Evolutionary conservation across 345 rosid genomes (phyloP), one percentile per base, ranked within the genome.

Genomic region (Eucalyptus cloeziana): DNA sequence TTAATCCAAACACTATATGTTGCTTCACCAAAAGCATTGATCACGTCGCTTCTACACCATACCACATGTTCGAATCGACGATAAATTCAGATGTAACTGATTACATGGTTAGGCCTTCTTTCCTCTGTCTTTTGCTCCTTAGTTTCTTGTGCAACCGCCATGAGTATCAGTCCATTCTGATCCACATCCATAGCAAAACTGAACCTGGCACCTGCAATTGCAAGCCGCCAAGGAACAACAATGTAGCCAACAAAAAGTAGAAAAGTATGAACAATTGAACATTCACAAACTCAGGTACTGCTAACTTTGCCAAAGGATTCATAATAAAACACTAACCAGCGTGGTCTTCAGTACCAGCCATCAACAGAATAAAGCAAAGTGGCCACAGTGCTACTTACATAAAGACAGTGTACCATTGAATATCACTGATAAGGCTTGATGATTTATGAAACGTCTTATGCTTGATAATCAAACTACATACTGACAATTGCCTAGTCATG

Each of bases 161-260:
- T 94, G 95, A 15, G 3, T 30, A n/a, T 2, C 3, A 81, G n/a
- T 56, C 95, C 94, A 93, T 47, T 79, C 47, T 60, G 37, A 56
- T 85, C 85, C 95, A 81, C 95, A 92, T 45, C 93, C 91, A 86
- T 92, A 93, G 87, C 94, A 93, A 56, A 93, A 93, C 88, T 92
- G 27, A 60, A 91, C 90, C 4, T 62, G 50, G 87, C 95, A 92
- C 91, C 95, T 94, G 91, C 89, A 88, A 85, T 13, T 86, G 86
- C 87, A 89, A 83, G 49, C 37, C 25, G 6, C 33, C 67, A 62
- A 49, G 58, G 47, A 30, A 16, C 64, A 10, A 33, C 37, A n/a
- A 16, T n/a, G 22, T 8, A 21, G 40, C 27, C 50, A 37, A 54
- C 87, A 31, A 49, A 56, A 7, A 13, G 33, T 86, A 51, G 37